A percentile compares a stretch with the other conserved stretches of the same genome.
Evolutionary conservation across 2,329 filamentous ascomycete genomes (phyloP).

Genomic region (Colletotrichum lindemuthianum): DNA sequence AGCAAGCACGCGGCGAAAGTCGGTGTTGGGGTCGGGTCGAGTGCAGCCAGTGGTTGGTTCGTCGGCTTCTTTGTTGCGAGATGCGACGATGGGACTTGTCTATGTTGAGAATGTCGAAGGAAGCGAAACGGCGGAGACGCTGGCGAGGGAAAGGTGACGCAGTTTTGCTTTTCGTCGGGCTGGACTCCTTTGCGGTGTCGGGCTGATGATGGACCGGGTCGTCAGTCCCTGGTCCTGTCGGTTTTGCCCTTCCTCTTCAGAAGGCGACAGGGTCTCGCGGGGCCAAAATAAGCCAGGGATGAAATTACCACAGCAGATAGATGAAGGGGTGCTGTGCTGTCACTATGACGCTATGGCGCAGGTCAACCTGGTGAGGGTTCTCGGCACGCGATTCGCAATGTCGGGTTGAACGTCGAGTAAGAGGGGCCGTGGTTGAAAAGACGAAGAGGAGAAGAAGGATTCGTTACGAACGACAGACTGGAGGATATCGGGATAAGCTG

Average conservation of each 20-base stretch:
- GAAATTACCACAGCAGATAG: slow-evolving; percentile 20
- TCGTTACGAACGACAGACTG: too few relatives aligned
- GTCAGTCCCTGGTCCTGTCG: slow-evolving; percentile 19
- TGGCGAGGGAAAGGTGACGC: slow-evolving; percentile 14
- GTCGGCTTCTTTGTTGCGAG: slow-evolving; percentile 4
- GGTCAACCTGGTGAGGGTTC: slow-evolving; percentile 4
- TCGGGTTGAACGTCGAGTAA: not conserved
- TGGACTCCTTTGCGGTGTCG: slow-evolving; percentile 17
- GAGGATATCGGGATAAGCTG: too few relatives aligned
- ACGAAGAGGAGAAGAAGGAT: not conserved
- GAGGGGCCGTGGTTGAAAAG: not conserved
- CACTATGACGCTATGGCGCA: slow-evolving; percentile 28
- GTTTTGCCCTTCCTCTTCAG: slow-evolving; percentile 13
- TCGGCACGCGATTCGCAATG: slow-evolving; percentile 21
- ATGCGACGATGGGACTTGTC: not conserved
- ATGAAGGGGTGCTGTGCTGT: slow-evolving; percentile 35
- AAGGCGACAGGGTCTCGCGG: slow-evolving; percentile 26
- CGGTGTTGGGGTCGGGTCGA: slow-evolving; percentile 16
- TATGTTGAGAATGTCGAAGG: slow-evolving; percentile 3
- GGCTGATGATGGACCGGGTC: slow-evolving; percentile 27
- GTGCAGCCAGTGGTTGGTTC: slow-evolving; percentile 10
- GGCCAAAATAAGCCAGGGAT: slow-evolving; percentile 30
- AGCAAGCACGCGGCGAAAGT: slow-evolving; percentile 8
- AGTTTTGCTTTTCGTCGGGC: not conserved
- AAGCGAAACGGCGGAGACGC: slow-evolving; percentile 17